Base-by-base conservation (phyloP, 371 early-diverging fungal species). In the Haplosporangium sp. region DNA sequence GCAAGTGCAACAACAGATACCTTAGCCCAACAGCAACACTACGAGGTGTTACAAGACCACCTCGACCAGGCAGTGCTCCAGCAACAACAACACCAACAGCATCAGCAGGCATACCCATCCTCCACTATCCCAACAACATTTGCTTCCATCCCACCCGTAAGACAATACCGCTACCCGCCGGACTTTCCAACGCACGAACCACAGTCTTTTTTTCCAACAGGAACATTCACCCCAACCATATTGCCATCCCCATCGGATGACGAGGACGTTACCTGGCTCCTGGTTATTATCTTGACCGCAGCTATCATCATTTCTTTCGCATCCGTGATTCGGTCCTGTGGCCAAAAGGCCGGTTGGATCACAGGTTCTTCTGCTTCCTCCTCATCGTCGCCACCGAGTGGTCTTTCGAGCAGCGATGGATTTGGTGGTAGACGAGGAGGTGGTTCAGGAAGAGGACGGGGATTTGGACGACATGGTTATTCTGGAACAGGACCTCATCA, bases 201-300 rank as follows among this genome's bases (percentile, higher is more conserved):
- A 29, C 29, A 29, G 29, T 4, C 29, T 4, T 29, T 2, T 29
- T 29, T 29, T 29, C 29, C 29, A 29, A 29, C 29, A 29, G 29
- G 29, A 29, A 29, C 29, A 29, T 4, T 29, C 29, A 4, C 29
- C 29, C 29, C 29, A 29, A 29, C 29, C 29, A 4, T 29, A 29
- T 29, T 29, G 4, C 29, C 29, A 29, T 4, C 29, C 29, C 29
- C 29, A 29, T 29, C 29, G 29, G 66, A 66, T 0, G 59, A 58
- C n/a, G 66, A 66, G 59, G 66, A 66, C 16, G 18, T 51, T 41
- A 66, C 66, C 46, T 66, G 66, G 59, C 38, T 66, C 0, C 52
- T 66, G 36, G 48, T 43, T 16, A 37, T 58, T 4, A 50, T 66
- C 50, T 20, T 66, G 36, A 38, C 43, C 6, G 11, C 48, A 11